Evolutionary conservation across 805 yeast species (phyloP).

Genomic region (Kuraishia piskuri): DNA sequence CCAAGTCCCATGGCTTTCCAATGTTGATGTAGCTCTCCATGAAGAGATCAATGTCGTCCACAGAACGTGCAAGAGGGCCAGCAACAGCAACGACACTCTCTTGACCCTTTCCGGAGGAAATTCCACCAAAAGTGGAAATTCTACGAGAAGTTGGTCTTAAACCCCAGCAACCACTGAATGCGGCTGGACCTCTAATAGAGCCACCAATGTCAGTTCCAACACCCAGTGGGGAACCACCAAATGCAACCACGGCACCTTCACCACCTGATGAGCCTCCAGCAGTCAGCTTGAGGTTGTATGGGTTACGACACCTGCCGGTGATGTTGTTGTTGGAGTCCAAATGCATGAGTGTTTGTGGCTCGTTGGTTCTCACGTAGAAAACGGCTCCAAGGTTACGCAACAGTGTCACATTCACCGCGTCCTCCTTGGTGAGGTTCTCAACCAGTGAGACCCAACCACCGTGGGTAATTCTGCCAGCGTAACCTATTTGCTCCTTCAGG

Average conservation of each 20-base stretch:
- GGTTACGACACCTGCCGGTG: conserved; percentile 42
- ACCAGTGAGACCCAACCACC: conserved; percentile 36
- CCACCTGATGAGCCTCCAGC: conserved; percentile 52
- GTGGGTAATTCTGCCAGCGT: conserved; percentile 42
- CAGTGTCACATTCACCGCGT: conserved; percentile 30
- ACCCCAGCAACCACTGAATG: conserved; percentile 41
- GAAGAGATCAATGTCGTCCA: conserved; percentile 61
- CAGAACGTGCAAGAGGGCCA: conserved; percentile 60
- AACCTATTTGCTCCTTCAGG: conserved; percentile 47
- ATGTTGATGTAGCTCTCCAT: conserved; percentile 53
- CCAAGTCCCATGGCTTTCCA: conserved; percentile 56
- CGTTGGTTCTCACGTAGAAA: conserved; percentile 46
- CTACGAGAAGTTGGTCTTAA: conserved; percentile 42
- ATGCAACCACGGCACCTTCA: conserved; percentile 37
- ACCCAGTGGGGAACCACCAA: conserved; percentile 36
- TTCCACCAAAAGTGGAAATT: conserved; percentile 30
- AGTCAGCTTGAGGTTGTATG: conserved; percentile 33
- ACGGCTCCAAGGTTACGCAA: conserved; percentile 46
- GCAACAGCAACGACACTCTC: conserved; percentile 57
- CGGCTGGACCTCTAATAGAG: conserved; percentile 46
- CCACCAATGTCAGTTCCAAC: conserved; percentile 47
- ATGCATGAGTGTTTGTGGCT: conserved; percentile 49
- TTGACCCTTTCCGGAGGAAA: conserved; percentile 53
- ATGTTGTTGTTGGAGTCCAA: conserved; percentile 47
- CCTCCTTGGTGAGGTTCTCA: conserved; percentile 30